Evolutionary conservation across 371 early-diverging fungal genomes (phyloP), one percentile per base, ranked within the genome.

Genomic region (Quaeritorhiza haematococci): DNA sequence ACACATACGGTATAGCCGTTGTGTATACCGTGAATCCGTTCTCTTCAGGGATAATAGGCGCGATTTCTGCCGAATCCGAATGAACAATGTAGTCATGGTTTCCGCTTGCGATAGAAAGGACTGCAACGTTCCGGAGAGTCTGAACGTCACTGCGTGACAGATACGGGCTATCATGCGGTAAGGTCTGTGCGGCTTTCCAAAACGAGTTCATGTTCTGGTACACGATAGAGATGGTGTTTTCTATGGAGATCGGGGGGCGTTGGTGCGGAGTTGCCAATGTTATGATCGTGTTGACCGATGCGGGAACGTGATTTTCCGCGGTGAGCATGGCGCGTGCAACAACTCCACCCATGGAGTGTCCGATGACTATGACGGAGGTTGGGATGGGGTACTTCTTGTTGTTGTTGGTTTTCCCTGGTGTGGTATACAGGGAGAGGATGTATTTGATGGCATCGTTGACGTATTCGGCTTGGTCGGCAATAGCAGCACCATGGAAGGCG

Each of bases 321-420:
- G 83, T 83, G 52, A 92, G 79, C 61, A 90, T 77, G 4, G 87
- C 79, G 10, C 96, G 74, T 13, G 94, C 94, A 1, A 96, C 96
- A 17, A 94, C 79, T 26, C 98, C 98, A 17, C 98, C 98, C 96
- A 97, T 96, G 15, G 94, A 94, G 61, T 96, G 98, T 2, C 91
- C 96, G 33, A 97, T 71, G 19, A 97, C 71, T 6, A 91, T 69
- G 23, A 96, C 93, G 13, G 91, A 86, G 10, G 48, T 49, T 0
- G 82, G 46, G 38, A 15, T 61, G 64, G 29, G 57, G 56, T n/a
- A n/a, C n/a, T n/a, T n/a, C 32, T 8, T 8, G 32, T 50, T 8
- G n/a, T 3, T 4, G 33, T 41, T n/a, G 17, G n/a, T 53, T 24
- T n/a, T 23, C 24, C 17, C 41, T 41, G 3, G 33, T 61, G 75